Evolutionary conservation across 768 basidiomycete genomes (phyloP).

Genomic region (Pleurotus giganteus): DNA sequence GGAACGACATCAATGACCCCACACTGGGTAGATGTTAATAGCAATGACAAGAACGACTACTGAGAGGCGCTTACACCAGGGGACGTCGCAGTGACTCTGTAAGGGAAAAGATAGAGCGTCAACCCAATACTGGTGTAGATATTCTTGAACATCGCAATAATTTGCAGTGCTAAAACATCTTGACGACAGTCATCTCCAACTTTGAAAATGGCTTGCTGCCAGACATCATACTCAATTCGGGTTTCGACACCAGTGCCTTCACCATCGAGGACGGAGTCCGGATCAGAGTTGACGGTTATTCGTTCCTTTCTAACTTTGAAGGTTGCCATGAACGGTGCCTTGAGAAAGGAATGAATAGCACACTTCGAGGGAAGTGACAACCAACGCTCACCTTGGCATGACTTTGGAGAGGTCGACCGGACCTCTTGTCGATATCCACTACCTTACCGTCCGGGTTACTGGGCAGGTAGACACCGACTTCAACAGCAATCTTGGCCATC

Average conservation of each 20-base stretch:
- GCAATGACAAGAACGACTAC: neutral
- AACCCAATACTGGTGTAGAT: slow-evolving; percentile 89
- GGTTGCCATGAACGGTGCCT: slow-evolving; percentile 99
- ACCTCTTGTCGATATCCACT: slow-evolving; percentile 96
- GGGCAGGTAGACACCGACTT: slow-evolving; percentile 95
- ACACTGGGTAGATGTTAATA: slow-evolving; percentile 50
- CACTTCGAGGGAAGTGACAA: neutral
- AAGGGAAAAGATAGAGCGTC: slow-evolving; percentile 90
- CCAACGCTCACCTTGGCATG: slow-evolving; percentile 79
- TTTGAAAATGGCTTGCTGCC: slow-evolving; percentile 99
- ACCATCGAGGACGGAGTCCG: slow-evolving; percentile 69
- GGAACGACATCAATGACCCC: slow-evolving; percentile 99
- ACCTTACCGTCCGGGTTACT: slow-evolving; percentile 97
- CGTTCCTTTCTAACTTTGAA: slow-evolving; percentile 95
- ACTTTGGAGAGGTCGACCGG: slow-evolving; percentile 92
- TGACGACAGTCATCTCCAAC: slow-evolving; percentile 99
- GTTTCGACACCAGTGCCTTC: slow-evolving; percentile 57
- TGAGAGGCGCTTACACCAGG: slow-evolving; percentile 68
- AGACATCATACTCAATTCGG: slow-evolving; percentile 76
- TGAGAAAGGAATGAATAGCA: neutral
- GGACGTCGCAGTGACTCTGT: slow-evolving; percentile 94
- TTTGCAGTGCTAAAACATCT: slow-evolving; percentile 94
- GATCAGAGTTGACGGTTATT: slow-evolving; percentile 62
- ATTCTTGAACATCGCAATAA: slow-evolving; percentile 99
- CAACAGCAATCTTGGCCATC: slow-evolving; percentile 93